Percentiles rank a stretch among this genome's conserved stretches.
phyloP scores from a whole-genome alignment of 306 rosid species.

The Cucumis sativus region Cucumber_9930_V3 NC_026660.2:6775001-6775500 shows the following conservation, averaged over 20 bases:
- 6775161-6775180: constrained; percentile 39
- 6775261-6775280: constrained; percentile 32
- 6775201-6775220: constrained; percentile 9
- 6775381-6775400: neutral
- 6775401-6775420: constrained; percentile 9
- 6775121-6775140: constrained; percentile 60
- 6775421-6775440: neutral
- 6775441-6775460: neutral
- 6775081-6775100: constrained; percentile 55
- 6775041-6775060: constrained; percentile 67
- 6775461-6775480: neutral
- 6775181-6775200: constrained; percentile 24
- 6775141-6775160: constrained; percentile 47
- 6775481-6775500: neutral
- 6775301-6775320: constrained; percentile 50
- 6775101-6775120: constrained; percentile 67
- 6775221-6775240: constrained; percentile 47
- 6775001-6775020: constrained; percentile 84
- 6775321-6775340: constrained; percentile 26
- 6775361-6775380: constrained; percentile 5
- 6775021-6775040: constrained; percentile 41
- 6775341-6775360: constrained; percentile 14
- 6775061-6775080: constrained; percentile 70
- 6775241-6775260: constrained; percentile 39
- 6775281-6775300: constrained; percentile 35